Base-by-base conservation (phyloP, 257 asterid genomes). In the Cruciata laevipes region DNA sequence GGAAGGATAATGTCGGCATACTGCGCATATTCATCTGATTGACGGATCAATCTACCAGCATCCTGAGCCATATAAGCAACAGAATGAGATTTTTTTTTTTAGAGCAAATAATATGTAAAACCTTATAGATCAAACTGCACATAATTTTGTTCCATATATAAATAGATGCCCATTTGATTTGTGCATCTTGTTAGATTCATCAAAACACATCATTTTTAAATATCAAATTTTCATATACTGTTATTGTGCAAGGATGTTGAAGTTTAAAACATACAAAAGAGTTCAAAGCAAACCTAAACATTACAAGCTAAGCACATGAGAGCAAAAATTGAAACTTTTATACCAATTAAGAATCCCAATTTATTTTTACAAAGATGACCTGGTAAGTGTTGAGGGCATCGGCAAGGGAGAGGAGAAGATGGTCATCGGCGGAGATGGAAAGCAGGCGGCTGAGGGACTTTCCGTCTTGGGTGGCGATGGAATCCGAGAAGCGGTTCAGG, bases 371-470 rank as follows among this genome's bases (percentile, higher is more conserved):
- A 31, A 18, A 17, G 16, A 10, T 55, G 18, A 89, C 97, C 98
- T 93, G 97, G 81, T 82, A 90, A 56, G 85, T 83, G 81, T 84
- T 84, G 78, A 93, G 96, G 71, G 95, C 91, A 70, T 93, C 95
- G 75, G 87, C 84, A 49, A 93, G 86, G 68, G 91, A 85, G 61
- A 83, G 80, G 60, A 92, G 88, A 62, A 62, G 71, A 53, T 86
- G 66, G 61, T 94, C 78, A 60, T 84, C 78, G 67, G 89, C 79
- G 78, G 97, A 88, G 78, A 93, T 49, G 64, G 94, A 90, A 73
- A 93, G 81, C 40, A 93, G 83, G 31, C 77, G 85, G 82, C 91
- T 81, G 69, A 90, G 85, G 52, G 96, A 71, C 58, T 79, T 79
- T 30, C 94, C 95, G 67, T 93, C 95, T 69, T 90, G 98, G 58